A percentile compares a stretch with the other conserved stretches of the same genome.
phyloP scores from a whole-genome alignment of 164 flowering plant genomes.

The Kingdonia uniflora region DNA sequence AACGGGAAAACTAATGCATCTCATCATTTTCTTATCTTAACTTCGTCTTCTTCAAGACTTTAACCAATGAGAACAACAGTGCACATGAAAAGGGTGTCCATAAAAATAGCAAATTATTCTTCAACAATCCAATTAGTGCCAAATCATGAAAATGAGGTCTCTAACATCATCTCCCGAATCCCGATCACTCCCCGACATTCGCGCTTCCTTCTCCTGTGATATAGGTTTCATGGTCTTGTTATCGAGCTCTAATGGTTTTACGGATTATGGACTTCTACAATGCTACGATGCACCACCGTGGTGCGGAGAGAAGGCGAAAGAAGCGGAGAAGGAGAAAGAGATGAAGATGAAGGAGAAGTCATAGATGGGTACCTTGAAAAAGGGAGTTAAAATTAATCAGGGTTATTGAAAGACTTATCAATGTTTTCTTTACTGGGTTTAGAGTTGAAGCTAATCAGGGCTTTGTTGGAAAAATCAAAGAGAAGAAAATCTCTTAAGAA shows the following conservation, averaged over 20 bases:
- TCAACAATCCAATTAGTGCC: no score
- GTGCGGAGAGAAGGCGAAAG: conserved; percentile 11
- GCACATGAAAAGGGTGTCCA: no score
- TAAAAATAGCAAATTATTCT: no score
- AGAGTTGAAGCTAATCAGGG: conserved; percentile 12
- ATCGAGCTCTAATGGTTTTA: conserved; percentile 18
- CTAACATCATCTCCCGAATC: no score
- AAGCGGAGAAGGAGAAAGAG: conserved; percentile 12
- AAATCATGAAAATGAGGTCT: no score
- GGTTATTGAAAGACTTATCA: conserved; percentile 27
- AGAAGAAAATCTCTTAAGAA: conserved; percentile 16
- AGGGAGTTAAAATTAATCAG: conserved; percentile 32
- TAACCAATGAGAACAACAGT: no score
- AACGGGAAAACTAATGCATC: no score
- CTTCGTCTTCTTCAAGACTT: no score
- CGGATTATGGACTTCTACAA: conserved; percentile 20
- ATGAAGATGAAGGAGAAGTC: conserved; percentile 10
- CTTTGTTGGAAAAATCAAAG: conserved; percentile 13
- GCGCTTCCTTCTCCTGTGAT: no score
- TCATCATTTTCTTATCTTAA: no score
- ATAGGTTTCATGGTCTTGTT: no score
- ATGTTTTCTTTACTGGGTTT: conserved; percentile 19
- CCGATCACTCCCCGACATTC: no score
- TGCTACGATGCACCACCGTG: conserved; percentile 18
- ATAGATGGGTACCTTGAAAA: conserved; percentile 17